phyloP scores from a whole-genome alignment of 1,284 basidiomycete species.

The Sporisorium exsertum region DNA sequence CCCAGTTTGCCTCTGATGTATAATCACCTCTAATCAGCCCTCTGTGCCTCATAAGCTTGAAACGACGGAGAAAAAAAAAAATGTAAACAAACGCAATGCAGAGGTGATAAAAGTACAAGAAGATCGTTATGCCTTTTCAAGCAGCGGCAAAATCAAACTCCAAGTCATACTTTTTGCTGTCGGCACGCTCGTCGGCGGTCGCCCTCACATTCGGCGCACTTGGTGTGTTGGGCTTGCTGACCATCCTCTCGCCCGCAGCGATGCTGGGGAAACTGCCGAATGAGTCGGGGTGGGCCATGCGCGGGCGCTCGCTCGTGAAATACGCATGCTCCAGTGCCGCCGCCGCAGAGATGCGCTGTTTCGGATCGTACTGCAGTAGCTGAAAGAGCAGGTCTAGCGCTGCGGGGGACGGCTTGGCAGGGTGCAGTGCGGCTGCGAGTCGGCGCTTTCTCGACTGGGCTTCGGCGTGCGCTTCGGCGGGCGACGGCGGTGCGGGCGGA shows the following conservation, averaged over 20 bases:
- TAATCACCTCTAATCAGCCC: not conserved
- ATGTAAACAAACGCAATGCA: not conserved
- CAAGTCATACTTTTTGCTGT: constrained; percentile 18
- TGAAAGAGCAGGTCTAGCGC: constrained; percentile 87
- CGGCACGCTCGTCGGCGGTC: not conserved
- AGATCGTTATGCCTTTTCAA: not conserved
- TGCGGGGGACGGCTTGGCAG: constrained; percentile 74
- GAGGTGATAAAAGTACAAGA: too few relatives aligned
- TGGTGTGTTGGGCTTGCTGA: not conserved
- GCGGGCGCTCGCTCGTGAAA: constrained; percentile 85
- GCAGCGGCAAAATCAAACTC: constrained; percentile 36
- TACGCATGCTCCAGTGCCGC: constrained; percentile 91
- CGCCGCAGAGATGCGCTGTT: constrained; percentile 83
- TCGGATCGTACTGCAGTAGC: constrained; percentile 89
- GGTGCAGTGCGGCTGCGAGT: constrained; percentile 75
- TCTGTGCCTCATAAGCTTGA: not conserved
- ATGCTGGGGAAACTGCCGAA: constrained; percentile 96
- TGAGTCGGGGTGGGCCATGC: constrained; percentile 96
- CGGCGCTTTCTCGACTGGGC: constrained; percentile 24
- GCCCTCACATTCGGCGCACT: constrained; percentile 12
- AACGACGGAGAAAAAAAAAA: too few relatives aligned
- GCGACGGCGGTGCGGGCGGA: not conserved
- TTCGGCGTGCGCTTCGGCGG: not conserved
- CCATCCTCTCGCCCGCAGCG: constrained; percentile 87
- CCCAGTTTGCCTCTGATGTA: constrained; percentile 13